phyloP scores from a whole-genome alignment of 2,329 filamentous ascomycete species.

The Ustulina deusta region DNA sequence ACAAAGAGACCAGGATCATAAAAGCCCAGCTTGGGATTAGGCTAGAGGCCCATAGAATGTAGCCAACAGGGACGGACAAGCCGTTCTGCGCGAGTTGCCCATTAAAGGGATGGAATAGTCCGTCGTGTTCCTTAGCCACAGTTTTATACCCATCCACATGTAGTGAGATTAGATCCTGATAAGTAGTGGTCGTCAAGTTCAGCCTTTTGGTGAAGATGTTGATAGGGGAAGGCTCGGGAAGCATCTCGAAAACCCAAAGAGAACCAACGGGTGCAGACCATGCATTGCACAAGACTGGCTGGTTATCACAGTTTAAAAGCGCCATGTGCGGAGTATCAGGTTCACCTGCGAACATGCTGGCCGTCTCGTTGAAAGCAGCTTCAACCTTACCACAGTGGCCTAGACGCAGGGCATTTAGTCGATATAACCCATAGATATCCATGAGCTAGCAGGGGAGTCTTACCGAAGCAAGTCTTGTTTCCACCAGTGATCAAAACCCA shows the following conservation, averaged over 20 bases:
- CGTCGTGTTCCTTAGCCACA: conserved; percentile 63
- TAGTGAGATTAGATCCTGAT: conserved; percentile 71
- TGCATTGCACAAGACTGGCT: conserved; percentile 79
- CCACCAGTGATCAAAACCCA: conserved; percentile 79
- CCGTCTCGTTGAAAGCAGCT: conserved; percentile 74
- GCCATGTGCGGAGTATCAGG: conserved; percentile 75
- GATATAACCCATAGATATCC: not conserved
- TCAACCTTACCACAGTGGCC: conserved; percentile 75
- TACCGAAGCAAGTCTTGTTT: conserved; percentile 82
- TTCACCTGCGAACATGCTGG: conserved; percentile 70
- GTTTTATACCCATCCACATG: conserved; percentile 64
- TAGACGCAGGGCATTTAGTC: conserved; percentile 31
- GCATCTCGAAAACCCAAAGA: conserved; percentile 75
- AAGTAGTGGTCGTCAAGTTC: conserved; percentile 76
- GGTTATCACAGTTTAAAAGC: conserved; percentile 78
- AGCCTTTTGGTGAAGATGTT: conserved; percentile 74
- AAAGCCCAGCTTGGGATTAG: conserved; percentile 80
- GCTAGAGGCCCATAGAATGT: conserved; percentile 74
- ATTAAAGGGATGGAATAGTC: conserved; percentile 81
- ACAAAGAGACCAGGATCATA: conserved; percentile 80
- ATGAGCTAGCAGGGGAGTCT: conserved; percentile 40
- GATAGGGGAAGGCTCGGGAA: conserved; percentile 72
- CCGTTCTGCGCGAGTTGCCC: conserved; percentile 73
- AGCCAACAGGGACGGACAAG: conserved; percentile 73
- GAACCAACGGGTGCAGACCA: conserved; percentile 75